These are phyloP conservation scores for Aspergillus intermedius DNA, from an alignment of 2,329 filamentous ascomycete genomes.

Conservation along the genomic window DNA sequence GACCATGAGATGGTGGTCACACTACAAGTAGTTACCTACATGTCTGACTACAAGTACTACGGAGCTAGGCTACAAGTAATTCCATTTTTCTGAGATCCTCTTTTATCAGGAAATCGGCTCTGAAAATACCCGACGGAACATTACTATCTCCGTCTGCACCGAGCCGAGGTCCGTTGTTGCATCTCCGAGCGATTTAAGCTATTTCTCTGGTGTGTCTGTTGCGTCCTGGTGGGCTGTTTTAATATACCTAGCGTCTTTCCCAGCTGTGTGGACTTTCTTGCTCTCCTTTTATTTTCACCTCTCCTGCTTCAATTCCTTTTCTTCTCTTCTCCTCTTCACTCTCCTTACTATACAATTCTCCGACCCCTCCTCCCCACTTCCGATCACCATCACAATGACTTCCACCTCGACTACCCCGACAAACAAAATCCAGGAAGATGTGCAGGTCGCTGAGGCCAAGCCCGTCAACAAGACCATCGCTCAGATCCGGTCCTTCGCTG, in stretches of 20 bases:
- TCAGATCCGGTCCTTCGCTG: constrained; percentile 72
- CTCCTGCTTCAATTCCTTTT: background rate
- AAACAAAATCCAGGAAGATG: constrained; percentile 24
- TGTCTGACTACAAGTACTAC: no score
- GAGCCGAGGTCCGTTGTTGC: constrained; percentile 21
- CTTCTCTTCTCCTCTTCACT: background rate
- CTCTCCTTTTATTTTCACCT: constrained; percentile 2
- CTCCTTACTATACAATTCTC: constrained; percentile 1
- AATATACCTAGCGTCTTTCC: constrained; percentile 1
- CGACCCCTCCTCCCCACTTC: background rate
- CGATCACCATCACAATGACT: constrained; percentile 19
- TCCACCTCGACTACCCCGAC: constrained; percentile 21
- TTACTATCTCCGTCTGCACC: constrained; percentile 10
- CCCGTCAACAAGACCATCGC: constrained; percentile 45
- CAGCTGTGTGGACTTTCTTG: constrained; percentile 1
- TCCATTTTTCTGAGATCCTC: no score
- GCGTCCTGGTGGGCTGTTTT: no score
- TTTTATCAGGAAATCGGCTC: no score
- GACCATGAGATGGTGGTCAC: no score
- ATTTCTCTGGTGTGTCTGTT: no score
- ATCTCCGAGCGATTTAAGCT: constrained; percentile 2
- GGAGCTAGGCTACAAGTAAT: no score
- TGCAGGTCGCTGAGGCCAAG: constrained; percentile 23
- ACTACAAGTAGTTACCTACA: no score
- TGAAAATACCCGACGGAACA: no score